Base-by-base conservation (phyloP, 2,329 filamentous ascomycete genomes). In the Aspergillus piperis region DNA sequence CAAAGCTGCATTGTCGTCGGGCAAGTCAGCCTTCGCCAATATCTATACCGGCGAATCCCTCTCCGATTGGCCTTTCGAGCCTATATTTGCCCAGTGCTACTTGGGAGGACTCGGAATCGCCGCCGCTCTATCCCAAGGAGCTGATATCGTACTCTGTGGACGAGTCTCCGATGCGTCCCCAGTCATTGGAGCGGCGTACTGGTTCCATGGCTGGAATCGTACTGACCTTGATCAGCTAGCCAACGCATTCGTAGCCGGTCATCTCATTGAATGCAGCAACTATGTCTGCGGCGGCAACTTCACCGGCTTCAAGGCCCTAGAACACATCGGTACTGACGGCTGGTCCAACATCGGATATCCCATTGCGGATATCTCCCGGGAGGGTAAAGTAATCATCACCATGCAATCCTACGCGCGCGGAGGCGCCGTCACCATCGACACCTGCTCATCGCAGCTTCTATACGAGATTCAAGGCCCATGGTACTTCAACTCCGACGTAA, bases 401-500 rank as follows among this genome's bases (percentile, higher is more conserved):
- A 81, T 81, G 63, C 77, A 81, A 55, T 69, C 73, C 7, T 69
- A 72, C 59, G 67, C 72, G 7, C 69, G 67, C 1, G 76, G 75
- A 2, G 80, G 81, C n/a, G 64, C 73, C 2, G 74, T 81, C 17
- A 78, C 75, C 1, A 77, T 81, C 7, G 80, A 84, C 57, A 85
- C 83, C 0, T 81, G 82, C 58, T 79, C 78, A 0, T 81, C 79
- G 3, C 83, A 86, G 61, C 72, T 85, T 2, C 65, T 85, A 2
- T 85, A 84, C 65, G 82, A 84, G 68, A 81, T 84, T 15, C 82
- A 84, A 64, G 83, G 83, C 5, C 81, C 81, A 0, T 81, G 79
- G 76, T 86, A 86, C 68, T 83, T 79, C 75, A 85, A 86, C 71
- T 82, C 80, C 0, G 84, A 86, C 62, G 83, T 86, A 30, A 84